Percentiles rank a stretch among this genome's conserved stretches.
Conservation (phyloP, 1,284 basidiomycete genomes). For the Rhodotorula sp. region DNA sequence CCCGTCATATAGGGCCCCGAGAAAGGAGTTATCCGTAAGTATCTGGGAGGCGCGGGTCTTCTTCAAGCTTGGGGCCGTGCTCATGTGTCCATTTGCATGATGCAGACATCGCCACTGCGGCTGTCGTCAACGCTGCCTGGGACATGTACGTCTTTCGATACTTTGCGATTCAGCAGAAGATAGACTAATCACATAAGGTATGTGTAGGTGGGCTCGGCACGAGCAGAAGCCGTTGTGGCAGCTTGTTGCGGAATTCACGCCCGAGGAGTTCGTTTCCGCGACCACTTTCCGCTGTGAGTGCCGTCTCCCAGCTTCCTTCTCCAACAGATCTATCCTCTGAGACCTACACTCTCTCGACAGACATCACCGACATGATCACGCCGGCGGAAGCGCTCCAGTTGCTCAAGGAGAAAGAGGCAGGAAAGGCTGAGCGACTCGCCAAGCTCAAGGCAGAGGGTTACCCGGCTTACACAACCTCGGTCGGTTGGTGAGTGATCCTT, state of each 20-base stretch:
- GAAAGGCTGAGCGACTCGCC: slow-evolving; percentile 73
- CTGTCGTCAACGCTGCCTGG: slow-evolving; percentile 54
- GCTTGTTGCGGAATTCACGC: slow-evolving; percentile 75
- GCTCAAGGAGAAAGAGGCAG: slow-evolving; percentile 70
- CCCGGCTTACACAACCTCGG: slow-evolving; percentile 91
- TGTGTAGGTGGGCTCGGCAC: slow-evolving; percentile 63
- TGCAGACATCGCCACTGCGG: slow-evolving; percentile 54
- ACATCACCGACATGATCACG: slow-evolving; percentile 91
- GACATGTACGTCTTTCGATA: slow-evolving; percentile 44
- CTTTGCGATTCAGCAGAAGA: too few relatives aligned
- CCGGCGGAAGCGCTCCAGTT: slow-evolving; percentile 81
- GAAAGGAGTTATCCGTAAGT: slow-evolving; percentile 59
- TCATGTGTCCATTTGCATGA: not conserved
- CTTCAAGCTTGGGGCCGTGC: too few relatives aligned
- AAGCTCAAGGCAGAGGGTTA: slow-evolving; percentile 66
- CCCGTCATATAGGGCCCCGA: slow-evolving; percentile 70
- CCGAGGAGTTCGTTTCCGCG: slow-evolving; percentile 76
- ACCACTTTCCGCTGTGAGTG: slow-evolving; percentile 64
- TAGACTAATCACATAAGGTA: too few relatives aligned
- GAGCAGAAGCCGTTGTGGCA: slow-evolving; percentile 80
- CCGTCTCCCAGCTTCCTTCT: not conserved
- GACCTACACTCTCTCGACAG: slow-evolving; percentile 46
- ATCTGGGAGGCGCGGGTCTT: not conserved
- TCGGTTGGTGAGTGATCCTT: slow-evolving; percentile 64
- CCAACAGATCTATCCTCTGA: too few relatives aligned